A percentile compares a stretch with the other conserved stretches of the same genome.
phyloP scores from a whole-genome alignment of 257 asterid species.

The Nicotiana benthamiana region DNA sequence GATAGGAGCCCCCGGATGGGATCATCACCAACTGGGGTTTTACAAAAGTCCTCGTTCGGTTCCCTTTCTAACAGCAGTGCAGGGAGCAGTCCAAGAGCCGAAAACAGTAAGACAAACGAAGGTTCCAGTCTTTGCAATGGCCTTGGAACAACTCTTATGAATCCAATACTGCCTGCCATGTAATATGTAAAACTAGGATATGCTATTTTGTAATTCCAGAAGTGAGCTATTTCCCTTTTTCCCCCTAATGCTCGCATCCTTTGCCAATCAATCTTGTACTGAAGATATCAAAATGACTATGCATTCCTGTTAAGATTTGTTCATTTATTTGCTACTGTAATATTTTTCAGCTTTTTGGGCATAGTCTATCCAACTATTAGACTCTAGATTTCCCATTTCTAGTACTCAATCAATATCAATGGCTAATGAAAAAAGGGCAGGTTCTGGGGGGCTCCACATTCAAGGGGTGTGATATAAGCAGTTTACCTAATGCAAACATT shows the following conservation, averaged over 20 bases:
- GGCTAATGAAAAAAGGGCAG: too few species aligned
- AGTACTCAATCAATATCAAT: not conserved
- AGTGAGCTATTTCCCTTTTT: not conserved
- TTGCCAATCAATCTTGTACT: not conserved
- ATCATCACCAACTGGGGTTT: conserved; percentile 83
- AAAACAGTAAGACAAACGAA: conserved; percentile 28
- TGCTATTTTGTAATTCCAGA: not conserved
- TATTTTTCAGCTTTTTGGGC: not conserved
- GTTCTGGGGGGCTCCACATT: too few species aligned
- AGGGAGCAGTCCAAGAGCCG: conserved; percentile 71
- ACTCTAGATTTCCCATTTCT: not conserved
- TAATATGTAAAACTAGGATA: conserved; percentile 9
- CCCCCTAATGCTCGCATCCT: not conserved
- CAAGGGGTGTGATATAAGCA: too few species aligned
- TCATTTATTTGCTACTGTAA: conserved; percentile 14
- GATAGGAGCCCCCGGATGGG: conserved; percentile 48
- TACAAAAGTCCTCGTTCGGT: conserved; percentile 55
- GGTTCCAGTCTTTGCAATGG: conserved; percentile 41
- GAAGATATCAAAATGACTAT: not conserved
- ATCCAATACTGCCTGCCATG: conserved; percentile 46
- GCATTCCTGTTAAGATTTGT: conserved; percentile 12
- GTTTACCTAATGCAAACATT: too few species aligned
- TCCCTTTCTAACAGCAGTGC: conserved; percentile 81
- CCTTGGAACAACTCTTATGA: conserved; percentile 26
- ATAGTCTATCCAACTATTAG: not conserved